Base-by-base conservation (phyloP, 2,329 filamentous ascomycete species). In the Teratosphaeria viscida region DNA sequence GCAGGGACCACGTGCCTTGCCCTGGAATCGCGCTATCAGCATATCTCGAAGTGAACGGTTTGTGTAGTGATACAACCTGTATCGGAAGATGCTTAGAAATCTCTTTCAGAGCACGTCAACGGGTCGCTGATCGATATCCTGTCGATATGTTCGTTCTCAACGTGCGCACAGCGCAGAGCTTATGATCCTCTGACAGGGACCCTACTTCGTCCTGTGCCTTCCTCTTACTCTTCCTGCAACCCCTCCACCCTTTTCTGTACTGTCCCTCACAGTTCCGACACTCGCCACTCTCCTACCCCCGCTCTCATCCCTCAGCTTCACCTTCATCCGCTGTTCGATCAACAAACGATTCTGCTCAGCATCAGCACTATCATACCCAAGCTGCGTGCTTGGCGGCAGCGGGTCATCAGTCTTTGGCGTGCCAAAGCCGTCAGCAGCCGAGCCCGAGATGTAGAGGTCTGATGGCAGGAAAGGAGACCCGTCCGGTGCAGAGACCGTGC, bases 351-450 rank as follows among this genome's bases (percentile, higher is more conserved):
- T 66, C 19, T 65, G 65, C 49, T 67, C 69, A 5, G 68, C 67
- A 12, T 72, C 72, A 14, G 66, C 64, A 0, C 64, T 67, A 27
- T 72, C 71, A 55, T 74, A 74, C 0, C 67, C 70, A 23, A 74
- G 66, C 61, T 73, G 71, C 52, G 72, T 73, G 7, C 67, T 67
- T 14, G 68, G 64, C 32, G 62, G 59, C 12, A 58, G 56, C 19
- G 57, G 61, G 12, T 64, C 65, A 27, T 39, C 55, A 23, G 55
- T 29, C 53, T 56, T 52, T 19, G 56, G 23, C 32, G 52, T 56
- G 49, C 54, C 47, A 55, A 63, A 66, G 29, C 64, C 66, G 59
- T 69, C 66, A 2, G 63, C 62, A 34, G 59, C 59, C 11, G 62
- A 64, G 23, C 60, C 55, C 11, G 54, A 54, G 11, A 60, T 58